These are phyloP conservation scores for Vanderwaltozyma tropicalis DNA, from an alignment of 805 yeast species.

Conservation along the genomic window DNA sequence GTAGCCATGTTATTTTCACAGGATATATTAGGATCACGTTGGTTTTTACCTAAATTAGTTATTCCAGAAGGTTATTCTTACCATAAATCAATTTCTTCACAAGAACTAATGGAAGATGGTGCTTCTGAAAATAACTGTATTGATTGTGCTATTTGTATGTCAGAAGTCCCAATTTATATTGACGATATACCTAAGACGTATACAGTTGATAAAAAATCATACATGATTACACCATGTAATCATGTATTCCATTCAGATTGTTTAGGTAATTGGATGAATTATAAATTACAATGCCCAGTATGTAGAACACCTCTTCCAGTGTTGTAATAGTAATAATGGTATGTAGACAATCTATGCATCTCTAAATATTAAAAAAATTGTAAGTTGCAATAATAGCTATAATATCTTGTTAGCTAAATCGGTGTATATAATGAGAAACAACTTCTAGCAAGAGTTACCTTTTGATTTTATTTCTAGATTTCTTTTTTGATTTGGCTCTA, in stretches of 20 bases:
- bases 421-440: no score
- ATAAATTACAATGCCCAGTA: slow-evolving; percentile 87
- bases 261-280: slow-evolving; percentile 86
- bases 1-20: slow-evolving; percentile 50
- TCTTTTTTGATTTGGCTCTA: background rate
- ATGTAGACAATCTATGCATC: no score
- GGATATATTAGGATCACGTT: slow-evolving; percentile 63
- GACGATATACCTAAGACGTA: slow-evolving; percentile 26
- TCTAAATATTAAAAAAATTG: no score
- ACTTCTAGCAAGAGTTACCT: no score
- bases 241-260: slow-evolving; percentile 89
- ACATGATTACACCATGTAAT: slow-evolving; percentile 84
- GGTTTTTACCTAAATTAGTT: slow-evolving; percentile 65
- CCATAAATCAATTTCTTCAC: slow-evolving; percentile 34
- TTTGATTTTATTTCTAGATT: background rate
- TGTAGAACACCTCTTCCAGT: slow-evolving; percentile 85
- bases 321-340: slow-evolving; percentile 33
- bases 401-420: no score
- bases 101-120: slow-evolving; percentile 26
- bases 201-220: slow-evolving; percentile 35
- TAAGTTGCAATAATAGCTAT: no score
- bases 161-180: slow-evolving; percentile 36
- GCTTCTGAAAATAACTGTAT: slow-evolving; percentile 33
- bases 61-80: slow-evolving; percentile 80
- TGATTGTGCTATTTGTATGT: slow-evolving; percentile 90